Evolutionary conservation across 2,329 filamentous ascomycete genomes (phyloP), one percentile per base, ranked within the genome.

Genomic region (Rutstroemia sp.): DNA sequence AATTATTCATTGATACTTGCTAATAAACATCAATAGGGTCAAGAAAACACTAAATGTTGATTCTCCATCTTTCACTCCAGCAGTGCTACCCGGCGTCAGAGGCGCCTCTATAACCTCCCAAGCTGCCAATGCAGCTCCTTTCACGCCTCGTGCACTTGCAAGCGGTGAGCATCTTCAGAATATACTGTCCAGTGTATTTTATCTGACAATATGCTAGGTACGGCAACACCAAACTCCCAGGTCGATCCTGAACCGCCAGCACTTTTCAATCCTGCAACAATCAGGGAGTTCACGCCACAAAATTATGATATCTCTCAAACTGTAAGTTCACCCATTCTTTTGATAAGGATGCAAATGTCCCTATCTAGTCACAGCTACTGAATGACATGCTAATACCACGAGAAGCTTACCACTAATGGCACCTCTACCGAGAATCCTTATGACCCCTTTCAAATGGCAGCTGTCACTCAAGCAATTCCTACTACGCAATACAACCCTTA

Each of bases 11-110:
- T 12, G 30, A 34, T 34, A 34, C 4, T 14, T 46, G 42, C 47
- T 51, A 14, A 51, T 48, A 4, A 34, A 48, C 37, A 39, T 52
- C n/a, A 21, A 67, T 58, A 79, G 77, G 58, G 69, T 76, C 23
- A 90, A 90, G 72, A 94, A 91, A 72, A 78, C 87, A 27, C 79
- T 99, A 63, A 99, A 95, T 71, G 94, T 96, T 68, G 94, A 97
- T 67, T 97, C 94, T 8, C 92, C 94, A 12, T 90, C 92, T 49
- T 99, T 99, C 71, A 96, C 90, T 0, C 92, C 92, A 5, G 76
- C 81, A 14, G 74, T 71, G 58, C 65, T 78, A 45, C 67, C 79
- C 45, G 72, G 74, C 23, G 72, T 74, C 1, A 68, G 74, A 23
- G 90, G 90, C 66, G 80, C 86, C 9, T 86, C 66, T 8, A 91